Evolutionary conservation across 768 basidiomycete genomes (phyloP), one percentile per base, ranked within the genome.

Genomic region (Lentinula aciculospora): DNA sequence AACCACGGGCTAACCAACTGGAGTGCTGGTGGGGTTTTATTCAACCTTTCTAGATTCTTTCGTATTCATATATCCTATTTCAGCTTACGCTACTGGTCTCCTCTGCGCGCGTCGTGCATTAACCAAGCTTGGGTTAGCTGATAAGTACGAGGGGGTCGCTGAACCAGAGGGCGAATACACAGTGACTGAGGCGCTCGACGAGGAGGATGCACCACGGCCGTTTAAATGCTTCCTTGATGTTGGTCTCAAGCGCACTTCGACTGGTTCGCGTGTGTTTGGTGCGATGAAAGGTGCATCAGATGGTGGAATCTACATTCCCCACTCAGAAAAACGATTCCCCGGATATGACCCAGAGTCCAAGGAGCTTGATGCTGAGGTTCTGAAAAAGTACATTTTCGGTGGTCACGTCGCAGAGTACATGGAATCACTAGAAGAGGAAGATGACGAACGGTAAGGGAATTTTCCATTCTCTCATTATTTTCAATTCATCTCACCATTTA

Each of bases 341-440:
- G 97, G 97, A 48, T 99, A 83, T 76, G 97, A 99, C 74, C 76
- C 88, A 59, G 97, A 99, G 75, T 69, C 74, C 72, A 99, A 99
- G 81, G 77, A 87, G 72, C 83, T 99, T 61, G 94, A 99, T 62
- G 86, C 92, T 44, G 97, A 98, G 74, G 84, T 88, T 57, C 80
- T 98, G 68, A 94, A 96, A 72, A 96, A 96, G 76, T 99, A 99
- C 79, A 98, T 99, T 72, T 90, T 81, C 66, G 95, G 92, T 71
- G 95, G 95, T 53, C 97, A 99, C 72, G 89, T 99, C 58, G 93
- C 97, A 51, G 97, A 98, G 76, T 99, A 98, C 82, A 99, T 99
- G 97, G 92, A 98, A 78, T 90, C 86, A 58, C 78, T 98, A 55
- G 97, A 99, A 78, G 97, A 99, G 82, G 97, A 99, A 79, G 97